phyloP scores from a whole-genome alignment of 495 filamentous ascomycete species.

The Neurospora pannonica region DNA sequence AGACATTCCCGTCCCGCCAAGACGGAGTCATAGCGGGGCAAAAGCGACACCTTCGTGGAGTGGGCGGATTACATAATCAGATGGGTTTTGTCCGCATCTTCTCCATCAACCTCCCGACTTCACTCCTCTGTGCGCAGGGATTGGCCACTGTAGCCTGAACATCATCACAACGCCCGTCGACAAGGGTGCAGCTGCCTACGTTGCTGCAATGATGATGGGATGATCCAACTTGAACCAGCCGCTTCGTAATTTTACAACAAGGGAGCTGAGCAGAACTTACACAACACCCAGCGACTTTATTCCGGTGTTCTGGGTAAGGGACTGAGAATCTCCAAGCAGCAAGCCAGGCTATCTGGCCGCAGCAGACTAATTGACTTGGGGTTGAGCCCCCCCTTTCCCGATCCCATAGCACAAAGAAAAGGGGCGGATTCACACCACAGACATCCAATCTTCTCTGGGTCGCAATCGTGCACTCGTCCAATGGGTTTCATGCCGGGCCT shows the following conservation, averaged over 20 bases:
- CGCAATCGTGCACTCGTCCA: not conserved
- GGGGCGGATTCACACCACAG: not conserved
- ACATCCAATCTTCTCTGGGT: not conserved
- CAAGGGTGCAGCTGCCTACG: not conserved
- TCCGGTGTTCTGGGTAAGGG: not conserved
- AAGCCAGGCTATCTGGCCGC: not conserved
- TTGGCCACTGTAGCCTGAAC: not conserved
- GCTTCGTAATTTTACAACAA: not conserved
- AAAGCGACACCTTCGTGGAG: not conserved
- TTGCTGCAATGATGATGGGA: not conserved
- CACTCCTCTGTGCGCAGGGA: not conserved
- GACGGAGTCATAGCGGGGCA: not conserved
- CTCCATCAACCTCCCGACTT: not conserved
- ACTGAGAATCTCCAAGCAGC: not conserved
- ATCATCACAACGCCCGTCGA: not conserved
- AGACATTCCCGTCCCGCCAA: not conserved
- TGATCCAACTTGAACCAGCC: not conserved
- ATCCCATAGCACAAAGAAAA: not conserved
- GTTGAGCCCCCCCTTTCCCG: not conserved
- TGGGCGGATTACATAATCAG: not conserved
- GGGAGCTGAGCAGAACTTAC: not conserved
- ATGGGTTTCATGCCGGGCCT: constrained; percentile 17
- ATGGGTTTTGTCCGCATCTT: not conserved
- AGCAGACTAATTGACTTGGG: not conserved
- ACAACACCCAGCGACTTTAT: not conserved